phyloP scores from a whole-genome alignment of 2,329 filamentous ascomycete genomes.

The Claviceps africana region DNA sequence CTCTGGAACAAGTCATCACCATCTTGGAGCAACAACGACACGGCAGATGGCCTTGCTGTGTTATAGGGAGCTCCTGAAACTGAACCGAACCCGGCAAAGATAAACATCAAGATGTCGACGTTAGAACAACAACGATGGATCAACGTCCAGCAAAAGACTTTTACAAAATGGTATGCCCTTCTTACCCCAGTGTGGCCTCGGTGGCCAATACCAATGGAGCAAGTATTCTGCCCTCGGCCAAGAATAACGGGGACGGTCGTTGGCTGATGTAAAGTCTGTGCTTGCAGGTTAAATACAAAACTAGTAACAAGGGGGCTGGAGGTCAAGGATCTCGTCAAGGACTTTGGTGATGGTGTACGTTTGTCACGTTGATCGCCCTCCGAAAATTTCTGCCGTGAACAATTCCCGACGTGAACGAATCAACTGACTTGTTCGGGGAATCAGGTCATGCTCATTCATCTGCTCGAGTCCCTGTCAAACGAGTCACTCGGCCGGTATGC shows the following conservation, averaged over 20 bases:
- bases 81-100: constrained; percentile 37
- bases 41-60: constrained; percentile 29
- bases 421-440: constrained; percentile 4
- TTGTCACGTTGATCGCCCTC: not conserved
- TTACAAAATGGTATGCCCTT: constrained; percentile 67
- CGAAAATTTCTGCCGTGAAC: too few relatives aligned
- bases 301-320: constrained; percentile 62
- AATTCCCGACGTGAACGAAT: not conserved
- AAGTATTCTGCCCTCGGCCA: too few relatives aligned
- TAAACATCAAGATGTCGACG: too few relatives aligned
- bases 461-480: constrained; percentile 87
- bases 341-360: constrained; percentile 87
- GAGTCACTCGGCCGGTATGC: constrained; percentile 96
- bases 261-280: constrained; percentile 5
- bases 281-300: constrained; percentile 81
- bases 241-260: not conserved
- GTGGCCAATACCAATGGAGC: not conserved
- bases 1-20: constrained; percentile 21
- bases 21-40: constrained; percentile 17
- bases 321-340: constrained; percentile 75
- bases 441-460: constrained; percentile 86
- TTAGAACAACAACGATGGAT: constrained; percentile 54
- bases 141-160: constrained; percentile 92
- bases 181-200: not conserved
- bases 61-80: constrained; percentile 35